These are phyloP conservation scores for Diaporthe eres DNA, from an alignment of 2,329 filamentous ascomycete species.

Conservation along the genomic window DNA sequence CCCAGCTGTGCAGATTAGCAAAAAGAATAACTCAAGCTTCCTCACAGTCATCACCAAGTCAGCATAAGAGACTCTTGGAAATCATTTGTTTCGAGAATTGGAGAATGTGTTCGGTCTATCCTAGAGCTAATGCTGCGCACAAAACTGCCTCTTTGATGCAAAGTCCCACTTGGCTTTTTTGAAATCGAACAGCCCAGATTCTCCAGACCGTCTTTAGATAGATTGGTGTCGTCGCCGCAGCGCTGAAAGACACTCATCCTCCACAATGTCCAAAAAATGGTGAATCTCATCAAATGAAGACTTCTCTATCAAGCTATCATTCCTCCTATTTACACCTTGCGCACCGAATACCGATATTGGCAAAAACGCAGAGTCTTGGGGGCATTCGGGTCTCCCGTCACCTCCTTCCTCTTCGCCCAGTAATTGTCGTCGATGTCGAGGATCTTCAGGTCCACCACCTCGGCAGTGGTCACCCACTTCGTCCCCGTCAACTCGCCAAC, in stretches of 20 bases:
- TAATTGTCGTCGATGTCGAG: conserved; percentile 21
- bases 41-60: neutral
- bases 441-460: conserved; percentile 24
- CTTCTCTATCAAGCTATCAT: neutral
- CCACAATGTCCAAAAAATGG: neutral
- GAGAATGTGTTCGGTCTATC: neutral
- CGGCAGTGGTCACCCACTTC: conserved; percentile 47
- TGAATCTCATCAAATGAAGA: neutral
- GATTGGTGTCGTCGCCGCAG: neutral
- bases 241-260: neutral
- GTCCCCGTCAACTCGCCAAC: conserved; percentile 55
- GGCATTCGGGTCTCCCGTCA: conserved; percentile 1
- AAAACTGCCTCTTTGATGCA: neutral
- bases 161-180: neutral
- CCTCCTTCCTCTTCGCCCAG: conserved; percentile 24
- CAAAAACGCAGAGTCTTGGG: conserved; percentile 23
- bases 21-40: neutral
- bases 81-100: neutral
- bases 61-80: neutral
- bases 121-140: neutral
- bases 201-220: neutral
- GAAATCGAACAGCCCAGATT: neutral
- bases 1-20: neutral
- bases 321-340: neutral
- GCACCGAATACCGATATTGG: conserved; percentile 22